These are phyloP conservation scores for Phaeosphaeria sp. DNA, from an alignment of 2,329 filamentous ascomycete genomes.

Conservation along the genomic window DNA sequence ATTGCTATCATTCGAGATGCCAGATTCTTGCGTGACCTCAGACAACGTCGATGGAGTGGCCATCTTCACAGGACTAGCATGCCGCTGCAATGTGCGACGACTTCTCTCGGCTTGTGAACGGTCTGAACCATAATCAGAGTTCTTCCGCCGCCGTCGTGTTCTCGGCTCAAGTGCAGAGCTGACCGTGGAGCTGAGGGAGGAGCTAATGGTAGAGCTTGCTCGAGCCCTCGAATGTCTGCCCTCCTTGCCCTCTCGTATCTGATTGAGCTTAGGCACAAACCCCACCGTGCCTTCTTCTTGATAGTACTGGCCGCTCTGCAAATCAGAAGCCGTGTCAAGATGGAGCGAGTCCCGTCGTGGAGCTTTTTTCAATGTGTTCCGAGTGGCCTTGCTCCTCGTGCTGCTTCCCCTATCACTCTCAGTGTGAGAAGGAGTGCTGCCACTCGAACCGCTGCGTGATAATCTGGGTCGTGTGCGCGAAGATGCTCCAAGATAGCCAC, in stretches of 20 bases:
- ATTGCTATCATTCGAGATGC: conserved; percentile 53
- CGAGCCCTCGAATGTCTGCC: conserved; percentile 24
- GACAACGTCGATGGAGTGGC: conserved; percentile 53
- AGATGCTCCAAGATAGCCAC: conserved; percentile 12
- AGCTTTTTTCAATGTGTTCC: conserved; percentile 28
- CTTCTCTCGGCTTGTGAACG: conserved; percentile 41
- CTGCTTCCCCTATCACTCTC: conserved; percentile 31
- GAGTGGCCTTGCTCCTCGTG: conserved; percentile 26
- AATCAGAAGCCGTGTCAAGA: conserved; percentile 14
- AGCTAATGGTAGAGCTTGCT: conserved; percentile 30
- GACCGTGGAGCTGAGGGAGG: conserved; percentile 22
- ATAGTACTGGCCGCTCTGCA: conserved; percentile 21
- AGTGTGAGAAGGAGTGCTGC: conserved; percentile 26
- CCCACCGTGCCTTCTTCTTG: conserved; percentile 27
- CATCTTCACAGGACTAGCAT: conserved; percentile 36
- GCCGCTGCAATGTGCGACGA: conserved; percentile 41
- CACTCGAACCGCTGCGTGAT: conserved; percentile 26
- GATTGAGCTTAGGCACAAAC: conserved; percentile 50
- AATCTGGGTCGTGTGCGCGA: conserved; percentile 32
- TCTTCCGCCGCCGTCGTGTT: conserved; percentile 25
- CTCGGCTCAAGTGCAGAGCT: conserved; percentile 21
- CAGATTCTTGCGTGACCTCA: conserved; percentile 49
- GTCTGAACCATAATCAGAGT: conserved; percentile 28
- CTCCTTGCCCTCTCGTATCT: conserved; percentile 50
- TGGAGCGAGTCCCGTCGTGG: conserved; percentile 25